Evolutionary conservation across 106 monocot genomes (phyloP).

Genomic region (Xerophyta viscosa): DNA sequence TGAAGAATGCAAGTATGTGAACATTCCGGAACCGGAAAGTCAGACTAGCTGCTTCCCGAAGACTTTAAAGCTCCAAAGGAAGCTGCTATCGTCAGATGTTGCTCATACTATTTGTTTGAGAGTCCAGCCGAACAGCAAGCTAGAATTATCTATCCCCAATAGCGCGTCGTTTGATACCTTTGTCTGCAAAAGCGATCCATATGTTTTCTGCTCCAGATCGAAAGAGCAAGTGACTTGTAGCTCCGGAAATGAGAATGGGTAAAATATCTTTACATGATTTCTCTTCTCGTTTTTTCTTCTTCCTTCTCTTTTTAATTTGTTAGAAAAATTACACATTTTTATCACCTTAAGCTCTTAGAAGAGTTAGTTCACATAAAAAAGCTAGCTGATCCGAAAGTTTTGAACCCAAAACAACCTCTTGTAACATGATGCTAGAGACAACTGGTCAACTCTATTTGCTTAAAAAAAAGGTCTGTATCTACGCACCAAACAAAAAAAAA

Average conservation of each 20-base stretch:
- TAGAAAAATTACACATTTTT: background rate
- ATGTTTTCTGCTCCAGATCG: conserved; percentile 33
- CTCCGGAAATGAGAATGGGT: conserved; percentile 43
- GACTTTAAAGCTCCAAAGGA: conserved; percentile 45
- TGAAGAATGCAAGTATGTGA: conserved; percentile 17
- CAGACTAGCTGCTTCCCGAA: conserved; percentile 68
- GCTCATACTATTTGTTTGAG: conserved; percentile 38
- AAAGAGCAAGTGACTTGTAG: conserved; percentile 29
- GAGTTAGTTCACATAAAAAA: too few relatives aligned
- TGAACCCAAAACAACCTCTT: too few relatives aligned
- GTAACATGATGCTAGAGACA: too few relatives aligned
- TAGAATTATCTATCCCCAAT: conserved; percentile 35
- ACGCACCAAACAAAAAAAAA: too few relatives aligned
- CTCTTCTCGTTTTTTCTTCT: background rate
- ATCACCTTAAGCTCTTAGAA: too few relatives aligned
- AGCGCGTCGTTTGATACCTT: conserved; percentile 39
- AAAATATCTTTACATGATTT: conserved; percentile 16
- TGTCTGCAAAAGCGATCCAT: conserved; percentile 46
- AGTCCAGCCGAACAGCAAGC: conserved; percentile 35
- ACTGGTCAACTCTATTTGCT: too few relatives aligned
- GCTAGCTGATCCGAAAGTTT: too few relatives aligned
- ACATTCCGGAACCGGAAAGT: conserved; percentile 36
- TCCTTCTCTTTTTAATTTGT: background rate
- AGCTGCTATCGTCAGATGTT: conserved; percentile 30
- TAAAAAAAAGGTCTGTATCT: too few relatives aligned